Conservation (phyloP, 345 rosid species). For the Kernera saxatilis region DNA sequence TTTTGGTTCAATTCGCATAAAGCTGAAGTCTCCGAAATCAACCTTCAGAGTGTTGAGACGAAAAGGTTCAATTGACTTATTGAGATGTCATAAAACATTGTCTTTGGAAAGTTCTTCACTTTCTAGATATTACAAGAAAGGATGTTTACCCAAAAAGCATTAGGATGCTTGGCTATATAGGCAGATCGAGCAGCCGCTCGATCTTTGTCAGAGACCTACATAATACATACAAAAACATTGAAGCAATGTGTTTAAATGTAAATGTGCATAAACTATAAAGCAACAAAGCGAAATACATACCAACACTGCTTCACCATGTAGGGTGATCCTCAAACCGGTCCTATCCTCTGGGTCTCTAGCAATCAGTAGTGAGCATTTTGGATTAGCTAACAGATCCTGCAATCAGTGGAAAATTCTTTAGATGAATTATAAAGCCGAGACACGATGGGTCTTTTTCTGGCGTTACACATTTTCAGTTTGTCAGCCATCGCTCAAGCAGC, state of each 20-base stretch:
- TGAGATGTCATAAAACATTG: not conserved
- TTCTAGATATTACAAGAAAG: conserved; percentile 4
- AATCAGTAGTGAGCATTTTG: conserved; percentile 83
- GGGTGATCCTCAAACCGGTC: conserved; percentile 71
- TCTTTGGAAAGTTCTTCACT: not conserved
- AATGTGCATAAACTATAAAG: not conserved
- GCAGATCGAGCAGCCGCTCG: conserved; percentile 56
- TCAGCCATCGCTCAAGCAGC: not conserved
- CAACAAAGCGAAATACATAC: conserved; percentile 39
- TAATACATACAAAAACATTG: not conserved
- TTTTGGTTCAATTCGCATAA: conserved; percentile 74
- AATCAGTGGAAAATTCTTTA: conserved; percentile 17
- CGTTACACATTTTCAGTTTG: not conserved
- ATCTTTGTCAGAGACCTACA: conserved; percentile 66
- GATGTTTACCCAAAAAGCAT: conserved; percentile 79
- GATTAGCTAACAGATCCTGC: conserved; percentile 77
- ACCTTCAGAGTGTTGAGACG: conserved; percentile 48
- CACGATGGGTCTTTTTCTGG: not conserved
- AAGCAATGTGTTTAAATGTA: not conserved
- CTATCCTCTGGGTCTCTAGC: conserved; percentile 86
- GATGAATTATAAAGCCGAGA: not conserved
- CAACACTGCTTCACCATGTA: conserved; percentile 80
- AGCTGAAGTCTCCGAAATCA: conserved; percentile 95
- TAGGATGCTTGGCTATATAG: conserved; percentile 85
- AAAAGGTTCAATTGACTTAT: conserved; percentile 13